phyloP scores from a whole-genome alignment of 805 yeast genomes.

The Monosporozyma solicola region DNA sequence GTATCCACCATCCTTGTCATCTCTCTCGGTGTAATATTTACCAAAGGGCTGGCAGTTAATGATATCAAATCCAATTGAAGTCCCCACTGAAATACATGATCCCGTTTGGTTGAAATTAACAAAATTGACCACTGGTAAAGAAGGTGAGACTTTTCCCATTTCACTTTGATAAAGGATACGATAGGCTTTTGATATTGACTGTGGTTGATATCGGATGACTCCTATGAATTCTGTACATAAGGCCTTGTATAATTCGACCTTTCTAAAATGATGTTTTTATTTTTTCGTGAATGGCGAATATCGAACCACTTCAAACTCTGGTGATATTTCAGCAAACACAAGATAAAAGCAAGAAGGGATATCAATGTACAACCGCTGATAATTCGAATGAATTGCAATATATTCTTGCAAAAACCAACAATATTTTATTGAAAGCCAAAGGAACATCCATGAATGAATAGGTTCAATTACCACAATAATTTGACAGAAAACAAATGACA shows the following conservation, averaged over 20 bases:
- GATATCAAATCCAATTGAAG: conserved; percentile 52
- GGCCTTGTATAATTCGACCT: neutral
- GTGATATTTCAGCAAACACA: too few relatives aligned
- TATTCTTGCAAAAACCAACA: too few relatives aligned
- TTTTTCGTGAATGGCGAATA: neutral
- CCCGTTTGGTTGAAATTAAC: conserved; percentile 70
- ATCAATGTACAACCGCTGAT: too few relatives aligned
- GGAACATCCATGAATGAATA: too few relatives aligned
- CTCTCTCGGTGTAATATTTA: conserved; percentile 35
- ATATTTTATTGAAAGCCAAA: too few relatives aligned
- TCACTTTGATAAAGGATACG: neutral
- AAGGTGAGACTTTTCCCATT: neutral
- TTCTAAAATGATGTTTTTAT: neutral
- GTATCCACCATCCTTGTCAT: conserved; percentile 41
- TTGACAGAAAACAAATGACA: too few relatives aligned
- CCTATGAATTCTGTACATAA: neutral
- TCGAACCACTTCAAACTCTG: neutral
- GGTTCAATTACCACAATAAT: too few relatives aligned
- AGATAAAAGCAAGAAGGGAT: too few relatives aligned
- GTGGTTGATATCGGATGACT: neutral
- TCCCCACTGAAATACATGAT: conserved; percentile 61
- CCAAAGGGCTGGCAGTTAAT: conserved; percentile 65
- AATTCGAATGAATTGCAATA: too few relatives aligned
- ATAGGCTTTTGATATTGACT: neutral
- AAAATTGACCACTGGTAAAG: conserved; percentile 26